These are phyloP conservation scores for Waltergamsia citrina DNA, from an alignment of 2,329 filamentous ascomycete genomes.

Conservation along the genomic window DNA sequence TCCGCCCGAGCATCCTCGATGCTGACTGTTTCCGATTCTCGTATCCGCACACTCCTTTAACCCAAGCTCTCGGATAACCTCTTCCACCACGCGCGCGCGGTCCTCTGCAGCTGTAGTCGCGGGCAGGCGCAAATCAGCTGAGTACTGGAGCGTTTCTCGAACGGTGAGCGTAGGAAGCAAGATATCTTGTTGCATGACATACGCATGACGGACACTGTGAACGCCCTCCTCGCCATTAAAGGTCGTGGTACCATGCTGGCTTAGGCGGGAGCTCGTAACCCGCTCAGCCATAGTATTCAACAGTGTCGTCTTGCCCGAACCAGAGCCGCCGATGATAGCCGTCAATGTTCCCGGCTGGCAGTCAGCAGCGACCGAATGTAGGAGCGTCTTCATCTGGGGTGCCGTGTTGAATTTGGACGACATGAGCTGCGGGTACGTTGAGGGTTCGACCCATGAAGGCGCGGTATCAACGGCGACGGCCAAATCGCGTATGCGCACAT, in stretches of 20 bases:
- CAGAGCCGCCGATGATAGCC: constrained; percentile 67
- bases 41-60: constrained; percentile 72
- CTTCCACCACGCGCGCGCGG: constrained; percentile 56
- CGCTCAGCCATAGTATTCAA: constrained; percentile 64
- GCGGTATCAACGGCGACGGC: constrained; percentile 49
- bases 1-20: constrained; percentile 70
- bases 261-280: constrained; percentile 44
- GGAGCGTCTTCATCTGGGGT: constrained; percentile 38
- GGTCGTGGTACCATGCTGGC: constrained; percentile 42
- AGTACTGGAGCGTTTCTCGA: constrained; percentile 64
- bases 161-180: constrained; percentile 66
- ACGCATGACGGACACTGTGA: constrained; percentile 49
- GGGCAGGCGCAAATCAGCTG: constrained; percentile 62
- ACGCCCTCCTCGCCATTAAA: constrained; percentile 53
- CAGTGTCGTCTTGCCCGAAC: constrained; percentile 63
- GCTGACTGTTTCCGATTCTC: constrained; percentile 58
- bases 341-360: constrained; percentile 59
- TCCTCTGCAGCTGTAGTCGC: constrained; percentile 50
- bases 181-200: constrained; percentile 71
- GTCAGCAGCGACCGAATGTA: constrained; percentile 54
- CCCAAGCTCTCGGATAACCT: constrained; percentile 66
- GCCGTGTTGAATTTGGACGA: constrained; percentile 24
- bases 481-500: constrained; percentile 43
- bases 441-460: constrained; percentile 39
- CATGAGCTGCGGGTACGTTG: constrained; percentile 32